Conservation (phyloP, 768 basidiomycete species). For the Calocera viscosa region DNA sequence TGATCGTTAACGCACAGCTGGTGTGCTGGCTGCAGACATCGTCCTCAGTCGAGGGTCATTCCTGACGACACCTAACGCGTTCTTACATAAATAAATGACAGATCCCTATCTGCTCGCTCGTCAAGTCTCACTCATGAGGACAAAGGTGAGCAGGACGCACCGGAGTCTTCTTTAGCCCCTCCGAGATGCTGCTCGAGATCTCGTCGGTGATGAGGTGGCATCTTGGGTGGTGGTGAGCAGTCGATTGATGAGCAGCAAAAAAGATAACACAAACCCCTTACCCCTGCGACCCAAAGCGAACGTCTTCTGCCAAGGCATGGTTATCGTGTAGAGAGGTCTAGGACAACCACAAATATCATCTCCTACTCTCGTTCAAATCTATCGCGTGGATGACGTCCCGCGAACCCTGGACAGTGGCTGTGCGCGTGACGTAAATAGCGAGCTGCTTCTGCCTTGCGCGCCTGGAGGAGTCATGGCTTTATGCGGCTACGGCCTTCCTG, state of each 20-base stretch:
- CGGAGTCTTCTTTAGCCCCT: conserved; percentile 56
- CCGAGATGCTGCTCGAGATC: conserved; percentile 49
- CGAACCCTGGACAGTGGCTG: too few species aligned
- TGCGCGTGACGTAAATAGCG: too few species aligned
- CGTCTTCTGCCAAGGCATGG: conserved; percentile 84
- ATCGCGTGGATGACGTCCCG: too few species aligned
- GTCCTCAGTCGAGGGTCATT: background rate
- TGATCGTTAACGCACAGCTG: conserved; percentile 65
- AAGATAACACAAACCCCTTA: conserved; percentile 35
- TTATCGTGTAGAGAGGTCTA: background rate
- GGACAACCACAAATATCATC: too few species aligned
- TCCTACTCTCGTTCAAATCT: too few species aligned
- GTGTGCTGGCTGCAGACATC: conserved; percentile 51
- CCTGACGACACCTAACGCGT: conserved; percentile 18
- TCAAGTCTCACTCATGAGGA: background rate
- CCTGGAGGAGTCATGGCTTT: background rate
- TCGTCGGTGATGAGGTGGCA: conserved; percentile 80
- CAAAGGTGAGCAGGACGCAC: conserved; percentile 26
- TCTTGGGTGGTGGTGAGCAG: too few species aligned
- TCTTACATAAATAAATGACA: conserved; percentile 73
- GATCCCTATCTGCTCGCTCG: conserved; percentile 54
- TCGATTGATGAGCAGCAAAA: background rate
- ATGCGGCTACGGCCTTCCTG: background rate
- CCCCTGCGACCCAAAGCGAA: conserved; percentile 46
- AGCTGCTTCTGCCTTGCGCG: too few species aligned